Percentiles rank a stretch among this genome's conserved stretches.
These are phyloP conservation scores for Sporothrix variecibatus DNA, from an alignment of 2,329 filamentous ascomycete species.

Conservation along the genomic window DNA sequence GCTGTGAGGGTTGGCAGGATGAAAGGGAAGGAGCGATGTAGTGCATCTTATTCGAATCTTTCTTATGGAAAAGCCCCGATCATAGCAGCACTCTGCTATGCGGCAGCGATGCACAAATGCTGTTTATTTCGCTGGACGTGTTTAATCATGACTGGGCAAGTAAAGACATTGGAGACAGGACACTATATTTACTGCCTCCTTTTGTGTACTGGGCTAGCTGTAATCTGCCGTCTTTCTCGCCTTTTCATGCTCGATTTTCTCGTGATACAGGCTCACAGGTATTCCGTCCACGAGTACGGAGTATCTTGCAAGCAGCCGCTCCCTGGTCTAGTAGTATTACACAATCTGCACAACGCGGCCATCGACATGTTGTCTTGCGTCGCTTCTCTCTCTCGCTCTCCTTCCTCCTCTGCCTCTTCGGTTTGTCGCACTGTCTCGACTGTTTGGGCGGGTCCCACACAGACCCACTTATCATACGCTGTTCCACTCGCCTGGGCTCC, in stretches of 20 bases:
- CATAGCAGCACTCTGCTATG: neutral
- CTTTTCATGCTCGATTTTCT: neutral
- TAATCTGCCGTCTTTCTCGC: neutral
- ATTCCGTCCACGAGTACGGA: neutral
- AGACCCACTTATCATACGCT: neutral
- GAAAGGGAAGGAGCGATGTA: neutral
- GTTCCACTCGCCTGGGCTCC: neutral
- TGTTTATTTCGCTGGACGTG: conserved; percentile 13
- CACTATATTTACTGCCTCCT: neutral
- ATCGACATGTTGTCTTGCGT: neutral
- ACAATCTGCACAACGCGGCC: neutral
- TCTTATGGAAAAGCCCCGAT: neutral
- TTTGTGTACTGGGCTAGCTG: neutral
- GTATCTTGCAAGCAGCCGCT: neutral
- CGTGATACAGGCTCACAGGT: neutral
- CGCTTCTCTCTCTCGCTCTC: neutral
- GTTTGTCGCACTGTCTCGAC: conserved; percentile 21
- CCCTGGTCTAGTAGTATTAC: neutral
- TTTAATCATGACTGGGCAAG: neutral
- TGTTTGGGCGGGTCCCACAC: neutral
- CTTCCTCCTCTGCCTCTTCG: neutral
- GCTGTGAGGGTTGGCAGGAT: neutral
- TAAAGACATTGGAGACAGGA: neutral
- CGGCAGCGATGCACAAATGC: neutral
- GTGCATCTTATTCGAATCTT: neutral